Conservation (phyloP, 768 basidiomycete species). For the Panus rudis region DNA sequence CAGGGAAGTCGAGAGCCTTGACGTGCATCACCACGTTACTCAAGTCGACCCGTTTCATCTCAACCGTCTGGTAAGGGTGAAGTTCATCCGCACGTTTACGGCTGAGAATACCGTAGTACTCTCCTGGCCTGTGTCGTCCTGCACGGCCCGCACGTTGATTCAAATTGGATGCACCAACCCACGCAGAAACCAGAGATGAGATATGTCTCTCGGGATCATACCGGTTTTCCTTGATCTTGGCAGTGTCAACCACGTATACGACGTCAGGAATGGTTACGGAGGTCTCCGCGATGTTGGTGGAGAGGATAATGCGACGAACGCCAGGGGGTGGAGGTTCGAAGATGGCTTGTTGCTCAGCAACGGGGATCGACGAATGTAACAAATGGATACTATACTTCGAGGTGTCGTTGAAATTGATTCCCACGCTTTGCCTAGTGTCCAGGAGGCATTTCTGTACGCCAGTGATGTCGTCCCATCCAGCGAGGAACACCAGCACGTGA, state of each 20-base stretch:
- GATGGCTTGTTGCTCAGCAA: constrained; percentile 82
- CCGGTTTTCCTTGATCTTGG: constrained; percentile 78
- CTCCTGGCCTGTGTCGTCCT: constrained; percentile 83
- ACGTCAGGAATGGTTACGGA: constrained; percentile 94
- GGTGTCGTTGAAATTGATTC: constrained; percentile 54
- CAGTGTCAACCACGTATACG: constrained; percentile 89
- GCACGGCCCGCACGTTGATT: constrained; percentile 91
- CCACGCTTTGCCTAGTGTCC: constrained; percentile 38
- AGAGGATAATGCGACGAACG: constrained; percentile 80
- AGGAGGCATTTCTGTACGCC: constrained; percentile 60
- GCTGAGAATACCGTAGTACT: constrained; percentile 83
- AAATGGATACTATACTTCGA: constrained; percentile 64
- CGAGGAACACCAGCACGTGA: constrained; percentile 84
- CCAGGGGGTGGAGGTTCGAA: constrained; percentile 77
- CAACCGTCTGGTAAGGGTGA: constrained; percentile 80
- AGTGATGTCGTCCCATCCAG: constrained; percentile 91
- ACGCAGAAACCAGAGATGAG: constrained; percentile 83
- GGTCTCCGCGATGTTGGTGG: constrained; percentile 95
- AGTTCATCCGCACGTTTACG: constrained; percentile 52
- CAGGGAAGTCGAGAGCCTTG: constrained; percentile 86
- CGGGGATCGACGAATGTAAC: constrained; percentile 84
- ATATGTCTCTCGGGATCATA: constrained; percentile 88
- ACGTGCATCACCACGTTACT: constrained; percentile 95
- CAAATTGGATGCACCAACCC: constrained; percentile 86
- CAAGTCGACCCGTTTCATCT: constrained; percentile 89